Percentiles rank a stretch among this genome's conserved stretches.
Evolutionary conservation across 345 rosid species (phyloP).

Genomic region (Populus alba): DNA sequence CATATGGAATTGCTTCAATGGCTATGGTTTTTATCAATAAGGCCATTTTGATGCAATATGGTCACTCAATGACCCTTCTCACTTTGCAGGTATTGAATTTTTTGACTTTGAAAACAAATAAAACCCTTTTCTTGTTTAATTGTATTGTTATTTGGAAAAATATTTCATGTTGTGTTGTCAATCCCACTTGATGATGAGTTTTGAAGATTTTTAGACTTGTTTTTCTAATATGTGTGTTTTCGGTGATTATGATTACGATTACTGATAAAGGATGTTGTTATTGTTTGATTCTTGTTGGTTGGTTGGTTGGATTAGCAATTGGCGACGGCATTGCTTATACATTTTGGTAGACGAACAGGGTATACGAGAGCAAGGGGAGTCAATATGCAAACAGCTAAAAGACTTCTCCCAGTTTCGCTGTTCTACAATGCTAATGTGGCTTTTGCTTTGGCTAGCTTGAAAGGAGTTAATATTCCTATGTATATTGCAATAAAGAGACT

Average conservation of each 20-base stretch:
- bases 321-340: slow-evolving; percentile 78
- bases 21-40: slow-evolving; percentile 98
- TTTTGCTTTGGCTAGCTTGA: slow-evolving; percentile 95
- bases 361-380: slow-evolving; percentile 58
- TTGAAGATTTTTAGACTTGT: background rate
- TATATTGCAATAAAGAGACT: slow-evolving; percentile 97
- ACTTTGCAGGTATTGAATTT: slow-evolving; percentile 61
- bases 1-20: slow-evolving; percentile 94
- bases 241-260: slow-evolving; percentile 1
- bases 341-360: slow-evolving; percentile 65
- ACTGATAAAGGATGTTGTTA: background rate
- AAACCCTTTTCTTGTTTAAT: background rate
- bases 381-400: slow-evolving; percentile 61
- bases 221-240: background rate
- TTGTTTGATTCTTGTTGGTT: slow-evolving; percentile 1
- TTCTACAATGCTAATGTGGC: slow-evolving; percentile 98
- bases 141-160: background rate
- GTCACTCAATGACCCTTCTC: slow-evolving; percentile 84
- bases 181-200: background rate
- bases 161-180: background rate
- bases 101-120: background rate
- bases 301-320: slow-evolving; percentile 57
- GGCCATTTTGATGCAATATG: slow-evolving; percentile 83
- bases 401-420: slow-evolving; percentile 75
- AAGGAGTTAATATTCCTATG: slow-evolving; percentile 97